These are phyloP conservation scores for Mycosarcoma maydis DNA, from an alignment of 1,284 basidiomycete species.

Conservation along the genomic window DNA sequence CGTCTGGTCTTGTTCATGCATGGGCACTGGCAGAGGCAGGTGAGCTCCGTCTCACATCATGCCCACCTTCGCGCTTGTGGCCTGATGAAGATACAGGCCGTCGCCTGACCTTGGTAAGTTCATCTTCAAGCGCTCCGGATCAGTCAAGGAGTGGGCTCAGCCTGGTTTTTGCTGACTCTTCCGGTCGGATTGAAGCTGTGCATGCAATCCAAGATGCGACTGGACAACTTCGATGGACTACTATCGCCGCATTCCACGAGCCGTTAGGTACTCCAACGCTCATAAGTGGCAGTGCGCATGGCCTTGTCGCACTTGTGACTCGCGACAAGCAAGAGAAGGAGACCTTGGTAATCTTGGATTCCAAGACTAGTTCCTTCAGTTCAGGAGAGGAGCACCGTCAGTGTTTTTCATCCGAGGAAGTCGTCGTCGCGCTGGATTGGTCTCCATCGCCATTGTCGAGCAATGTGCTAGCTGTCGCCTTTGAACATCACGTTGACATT, in stretches of 20 bases:
- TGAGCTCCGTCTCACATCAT: not conserved
- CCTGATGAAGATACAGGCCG: not conserved
- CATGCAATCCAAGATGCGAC: not conserved
- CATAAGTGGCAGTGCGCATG: conserved; percentile 5
- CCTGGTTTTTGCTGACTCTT: conserved; percentile 13
- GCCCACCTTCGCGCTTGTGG: not conserved
- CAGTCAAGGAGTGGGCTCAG: not conserved
- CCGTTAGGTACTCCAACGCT: not conserved
- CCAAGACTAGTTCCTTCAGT: conserved; percentile 89
- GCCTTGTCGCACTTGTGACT: conserved; percentile 18
- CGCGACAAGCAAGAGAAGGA: conserved; percentile 8
- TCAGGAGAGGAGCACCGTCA: conserved; percentile 72
- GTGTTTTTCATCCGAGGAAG: conserved; percentile 5
- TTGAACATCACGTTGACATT: conserved; percentile 30
- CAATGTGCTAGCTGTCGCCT: conserved; percentile 24
- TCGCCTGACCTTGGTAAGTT: conserved; percentile 8
- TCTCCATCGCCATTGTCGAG: conserved; percentile 25
- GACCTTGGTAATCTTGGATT: conserved; percentile 81
- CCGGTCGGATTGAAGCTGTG: conserved; percentile 9
- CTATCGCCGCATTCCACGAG: conserved; percentile 1
- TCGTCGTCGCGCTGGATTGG: conserved; percentile 32
- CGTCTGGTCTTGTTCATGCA: conserved; percentile 2
- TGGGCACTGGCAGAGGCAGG: conserved; percentile 11
- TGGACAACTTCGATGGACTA: conserved; percentile 7
- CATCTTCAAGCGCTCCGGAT: not conserved